A percentile compares a stretch with the other conserved stretches of the same genome.
These are phyloP conservation scores for Backusella psychrophila DNA, from an alignment of 192 early-diverging fungal species.

Conservation along the genomic window DNA sequence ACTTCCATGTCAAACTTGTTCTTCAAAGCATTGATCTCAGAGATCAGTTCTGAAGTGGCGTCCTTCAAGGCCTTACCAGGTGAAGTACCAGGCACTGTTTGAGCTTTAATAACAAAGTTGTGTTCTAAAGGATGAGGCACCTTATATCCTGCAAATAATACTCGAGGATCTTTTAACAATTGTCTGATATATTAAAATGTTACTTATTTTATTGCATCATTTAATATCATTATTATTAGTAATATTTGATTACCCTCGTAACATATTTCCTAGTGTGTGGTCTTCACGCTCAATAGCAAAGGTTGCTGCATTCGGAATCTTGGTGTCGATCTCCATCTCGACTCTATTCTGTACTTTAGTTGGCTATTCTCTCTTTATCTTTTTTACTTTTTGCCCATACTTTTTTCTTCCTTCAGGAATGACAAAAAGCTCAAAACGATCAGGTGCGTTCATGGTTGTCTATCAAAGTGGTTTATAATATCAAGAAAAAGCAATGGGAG, in stretches of 20 bases:
- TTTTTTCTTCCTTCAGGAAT: conserved; percentile 76
- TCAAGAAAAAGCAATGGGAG: not conserved
- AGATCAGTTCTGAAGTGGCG: conserved; percentile 77
- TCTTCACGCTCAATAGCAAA: conserved; percentile 94
- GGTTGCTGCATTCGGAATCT: conserved; percentile 91
- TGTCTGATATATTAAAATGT: conserved; percentile 48
- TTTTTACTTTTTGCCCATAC: conserved; percentile 31
- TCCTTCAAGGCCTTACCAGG: conserved; percentile 79
- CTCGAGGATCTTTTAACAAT: conserved; percentile 87
- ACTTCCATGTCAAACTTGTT: conserved; percentile 75
- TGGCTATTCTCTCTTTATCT: not conserved
- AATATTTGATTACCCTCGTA: conserved; percentile 71
- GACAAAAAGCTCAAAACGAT: conserved; percentile 79
- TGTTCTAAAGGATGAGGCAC: conserved; percentile 96
- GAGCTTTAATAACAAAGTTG: conserved; percentile 86
- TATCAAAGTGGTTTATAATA: not conserved
- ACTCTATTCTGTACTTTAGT: conserved; percentile 49
- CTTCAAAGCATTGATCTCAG: conserved; percentile 72
- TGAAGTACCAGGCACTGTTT: conserved; percentile 84
- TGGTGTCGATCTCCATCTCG: conserved; percentile 80
- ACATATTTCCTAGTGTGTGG: conserved; percentile 94
- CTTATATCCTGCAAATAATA: conserved; percentile 96
- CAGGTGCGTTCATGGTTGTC: conserved; percentile 74
- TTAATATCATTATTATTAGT: not conserved
- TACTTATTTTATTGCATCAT: not conserved